phyloP scores from a whole-genome alignment of 768 basidiomycete species.

The Lentinula detonsa region DNA sequence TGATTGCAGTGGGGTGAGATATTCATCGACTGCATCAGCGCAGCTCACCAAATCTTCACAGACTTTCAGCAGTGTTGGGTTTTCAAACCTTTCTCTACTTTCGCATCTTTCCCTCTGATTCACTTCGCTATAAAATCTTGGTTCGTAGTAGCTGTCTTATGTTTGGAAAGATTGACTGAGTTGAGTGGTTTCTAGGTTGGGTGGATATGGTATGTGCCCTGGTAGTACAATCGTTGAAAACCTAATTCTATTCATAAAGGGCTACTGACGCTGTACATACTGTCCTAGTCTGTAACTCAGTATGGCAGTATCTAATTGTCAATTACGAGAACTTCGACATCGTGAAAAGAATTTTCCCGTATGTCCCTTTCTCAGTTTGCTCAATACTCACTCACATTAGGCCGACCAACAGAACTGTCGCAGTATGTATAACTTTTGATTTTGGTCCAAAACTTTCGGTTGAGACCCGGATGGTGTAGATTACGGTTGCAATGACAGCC shows the following conservation, averaged over 20 bases:
- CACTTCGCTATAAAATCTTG: slow-evolving; percentile 7
- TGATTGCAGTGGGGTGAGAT: slow-evolving; percentile 9
- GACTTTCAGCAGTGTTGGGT: slow-evolving; percentile 10
- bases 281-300: slow-evolving; percentile 4
- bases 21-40: background rate
- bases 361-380: background rate
- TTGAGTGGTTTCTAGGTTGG: background rate
- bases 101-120: slow-evolving; percentile 8
- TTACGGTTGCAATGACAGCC: slow-evolving; percentile 7
- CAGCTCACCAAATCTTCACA: background rate
- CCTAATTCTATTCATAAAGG: background rate
- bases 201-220: background rate
- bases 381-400: background rate
- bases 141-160: background rate
- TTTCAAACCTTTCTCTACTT: slow-evolving; percentile 13
- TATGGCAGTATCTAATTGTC: slow-evolving; percentile 7
- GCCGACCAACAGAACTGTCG: background rate
- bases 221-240: background rate
- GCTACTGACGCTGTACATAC: slow-evolving; percentile 8
- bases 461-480: background rate
- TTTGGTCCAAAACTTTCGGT: background rate
- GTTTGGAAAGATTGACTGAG: background rate
- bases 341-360: slow-evolving; percentile 3
- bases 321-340: background rate
- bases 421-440: background rate